Evolutionary conservation across 2,329 filamentous ascomycete genomes (phyloP), one percentile per base, ranked within the genome.

Genomic region (Aureobasidium subglaciale): DNA sequence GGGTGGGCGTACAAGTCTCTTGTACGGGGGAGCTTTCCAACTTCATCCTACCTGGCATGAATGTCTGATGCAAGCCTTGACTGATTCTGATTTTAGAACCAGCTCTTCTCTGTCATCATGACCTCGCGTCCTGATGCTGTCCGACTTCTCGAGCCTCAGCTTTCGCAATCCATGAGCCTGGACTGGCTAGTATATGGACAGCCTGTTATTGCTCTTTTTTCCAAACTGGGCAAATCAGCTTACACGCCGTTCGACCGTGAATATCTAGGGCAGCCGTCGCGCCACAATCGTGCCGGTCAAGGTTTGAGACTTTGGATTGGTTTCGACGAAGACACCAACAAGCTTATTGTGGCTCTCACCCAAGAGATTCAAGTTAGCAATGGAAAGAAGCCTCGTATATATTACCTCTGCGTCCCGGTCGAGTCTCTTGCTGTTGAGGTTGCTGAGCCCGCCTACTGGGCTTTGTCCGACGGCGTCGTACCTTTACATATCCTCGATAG

Each of bases 141-240:
- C 2, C 24, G n/a, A 10, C 46, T 37, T 20, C 34, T 50, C 15
- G 32, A 37, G 22, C 18, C 29, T 8, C 45, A 37, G 20, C n/a
- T 49, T 7, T 34, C 32, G 8, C 27, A 30, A 2, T 18, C 20
- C 15, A 18, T 6, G 15, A 29, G 6, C 15, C 2, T 53, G 5
- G 27, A 42, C 8, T 53, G 50, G 50, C 0, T 54, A 7, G 7
- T 54, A 6, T 54, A 11, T 4, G 50, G 15, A 8, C n/a, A 35
- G 13, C 50, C 50, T 18, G 50, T 54, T 6, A 5, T 54, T n/a
- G 38, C 50, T 5, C n/a, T 43, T 4, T 54, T 54, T n/a, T 43
- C 50, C 4, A 25, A 13, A 3, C 20, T 11, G 18, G 45, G 45
- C 22, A 25, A 49, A 3, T 6, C 32, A 2, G 5, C 3, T 4